phyloP scores from a whole-genome alignment of 768 basidiomycete species.

The Cyclocybe cylindracea region DNA sequence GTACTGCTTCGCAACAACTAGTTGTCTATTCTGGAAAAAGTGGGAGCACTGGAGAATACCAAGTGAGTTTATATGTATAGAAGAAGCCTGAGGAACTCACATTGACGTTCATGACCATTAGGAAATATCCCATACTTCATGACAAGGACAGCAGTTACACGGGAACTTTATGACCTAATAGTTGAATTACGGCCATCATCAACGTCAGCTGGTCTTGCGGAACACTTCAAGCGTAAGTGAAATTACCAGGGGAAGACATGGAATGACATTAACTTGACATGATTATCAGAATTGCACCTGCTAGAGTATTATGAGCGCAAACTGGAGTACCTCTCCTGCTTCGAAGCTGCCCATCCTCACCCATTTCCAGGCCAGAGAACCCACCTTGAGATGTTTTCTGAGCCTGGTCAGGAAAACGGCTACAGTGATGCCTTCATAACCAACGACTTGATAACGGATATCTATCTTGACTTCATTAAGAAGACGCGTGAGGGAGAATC shows the following conservation, averaged over 20 bases:
- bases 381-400: background rate
- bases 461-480: conserved; percentile 1
- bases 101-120: background rate
- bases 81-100: no score
- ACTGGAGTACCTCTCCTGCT: conserved; percentile 1
- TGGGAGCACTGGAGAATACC: conserved; percentile 12
- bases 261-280: no score
- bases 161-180: conserved; percentile 4
- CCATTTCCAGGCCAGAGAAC: background rate
- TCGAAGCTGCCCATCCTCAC: background rate
- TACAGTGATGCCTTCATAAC: background rate
- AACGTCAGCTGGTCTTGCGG: conserved; percentile 5
- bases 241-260: background rate
- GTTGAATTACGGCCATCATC: conserved; percentile 4
- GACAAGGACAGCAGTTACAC: conserved; percentile 1
- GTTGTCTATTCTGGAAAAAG: conserved; percentile 1
- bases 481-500: conserved; percentile 3
- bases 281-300: conserved; percentile 7
- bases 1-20: conserved; percentile 7
- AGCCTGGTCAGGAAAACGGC: background rate
- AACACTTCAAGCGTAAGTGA: conserved; percentile 6
- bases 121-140: conserved; percentile 6
- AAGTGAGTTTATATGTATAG: background rate
- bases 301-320: background rate
- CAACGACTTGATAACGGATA: conserved; percentile 5